Percentiles rank a stretch among this genome's conserved stretches.
phyloP scores from a whole-genome alignment of 139 green algal species.

The Chlorella sp. region DNA sequence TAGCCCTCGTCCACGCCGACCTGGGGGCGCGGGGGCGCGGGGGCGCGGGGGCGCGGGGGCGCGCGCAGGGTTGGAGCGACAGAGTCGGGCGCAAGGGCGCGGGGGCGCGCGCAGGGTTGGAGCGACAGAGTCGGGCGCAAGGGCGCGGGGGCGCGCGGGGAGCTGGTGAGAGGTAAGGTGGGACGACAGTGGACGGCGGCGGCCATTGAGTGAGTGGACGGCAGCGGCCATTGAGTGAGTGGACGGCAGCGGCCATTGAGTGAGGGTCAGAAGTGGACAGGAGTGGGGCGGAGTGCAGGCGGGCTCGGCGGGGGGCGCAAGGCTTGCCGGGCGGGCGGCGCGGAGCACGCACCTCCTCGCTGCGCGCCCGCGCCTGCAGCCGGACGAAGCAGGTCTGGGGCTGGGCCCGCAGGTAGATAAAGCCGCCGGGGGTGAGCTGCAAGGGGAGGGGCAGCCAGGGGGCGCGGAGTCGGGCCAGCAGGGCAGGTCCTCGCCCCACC shows the following conservation, averaged over 20 bases:
- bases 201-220: too few relatives aligned
- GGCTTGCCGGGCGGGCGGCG: not conserved
- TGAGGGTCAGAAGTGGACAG: not conserved
- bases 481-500: too few relatives aligned
- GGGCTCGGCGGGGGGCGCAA: not conserved
- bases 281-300: not conserved
- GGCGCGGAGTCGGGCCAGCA: too few relatives aligned
- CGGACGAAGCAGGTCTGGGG: constrained; percentile 80
- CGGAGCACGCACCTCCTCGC: constrained; percentile 29
- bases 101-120: constrained; percentile 23
- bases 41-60: constrained; percentile 53
- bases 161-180: too few relatives aligned
- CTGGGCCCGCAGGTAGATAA: constrained; percentile 89
- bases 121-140: constrained; percentile 26
- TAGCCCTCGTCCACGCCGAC: constrained; percentile 69
- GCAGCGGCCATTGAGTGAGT: not conserved
- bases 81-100: constrained; percentile 36
- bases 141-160: constrained; percentile 37
- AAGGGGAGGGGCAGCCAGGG: too few relatives aligned
- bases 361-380: constrained; percentile 60
- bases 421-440: constrained; percentile 79
- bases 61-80: not conserved
- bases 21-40: constrained; percentile 63
- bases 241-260: not conserved
- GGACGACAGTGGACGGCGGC: too few relatives aligned